phyloP scores from a whole-genome alignment of 345 rosid species.

The Balakata baccata region DNA sequence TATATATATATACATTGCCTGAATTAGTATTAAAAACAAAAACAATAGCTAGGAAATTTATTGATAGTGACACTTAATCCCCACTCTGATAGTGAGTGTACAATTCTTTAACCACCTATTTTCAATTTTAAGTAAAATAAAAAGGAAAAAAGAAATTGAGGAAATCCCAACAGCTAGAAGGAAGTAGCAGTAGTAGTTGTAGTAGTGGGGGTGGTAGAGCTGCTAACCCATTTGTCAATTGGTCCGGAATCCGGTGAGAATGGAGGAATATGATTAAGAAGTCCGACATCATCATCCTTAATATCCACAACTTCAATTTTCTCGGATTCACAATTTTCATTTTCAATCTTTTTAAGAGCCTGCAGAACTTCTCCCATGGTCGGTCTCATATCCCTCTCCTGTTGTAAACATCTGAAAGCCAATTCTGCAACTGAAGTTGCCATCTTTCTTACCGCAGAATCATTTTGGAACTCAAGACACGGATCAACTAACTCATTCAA shows the following conservation, averaged over 20 bases:
- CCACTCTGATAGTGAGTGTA: background rate
- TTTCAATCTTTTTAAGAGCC: constrained; percentile 45
- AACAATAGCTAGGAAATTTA: no score
- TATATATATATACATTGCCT: background rate
- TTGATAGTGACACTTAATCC: background rate
- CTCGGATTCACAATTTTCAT: constrained; percentile 22
- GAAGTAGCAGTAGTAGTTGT: constrained; percentile 21
- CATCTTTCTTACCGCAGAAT: constrained; percentile 36
- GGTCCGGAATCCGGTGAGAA: constrained; percentile 45
- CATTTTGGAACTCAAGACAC: constrained; percentile 52
- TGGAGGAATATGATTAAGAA: constrained; percentile 43
- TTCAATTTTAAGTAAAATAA: background rate
- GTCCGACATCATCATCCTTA: constrained; percentile 46
- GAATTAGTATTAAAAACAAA: no score
- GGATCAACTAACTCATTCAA: constrained; percentile 72
- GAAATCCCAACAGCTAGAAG: constrained; percentile 22
- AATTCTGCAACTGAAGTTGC: constrained; percentile 57
- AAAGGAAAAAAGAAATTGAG: background rate
- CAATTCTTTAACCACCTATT: background rate
- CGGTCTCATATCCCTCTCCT: constrained; percentile 73
- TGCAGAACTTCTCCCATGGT: constrained; percentile 63
- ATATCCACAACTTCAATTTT: constrained; percentile 43
- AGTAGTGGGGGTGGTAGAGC: constrained; percentile 29
- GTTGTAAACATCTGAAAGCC: constrained; percentile 76
- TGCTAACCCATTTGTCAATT: constrained; percentile 59